Evolutionary conservation across 345 rosid genomes (phyloP).

Genomic region (Angophora floribunda): DNA sequence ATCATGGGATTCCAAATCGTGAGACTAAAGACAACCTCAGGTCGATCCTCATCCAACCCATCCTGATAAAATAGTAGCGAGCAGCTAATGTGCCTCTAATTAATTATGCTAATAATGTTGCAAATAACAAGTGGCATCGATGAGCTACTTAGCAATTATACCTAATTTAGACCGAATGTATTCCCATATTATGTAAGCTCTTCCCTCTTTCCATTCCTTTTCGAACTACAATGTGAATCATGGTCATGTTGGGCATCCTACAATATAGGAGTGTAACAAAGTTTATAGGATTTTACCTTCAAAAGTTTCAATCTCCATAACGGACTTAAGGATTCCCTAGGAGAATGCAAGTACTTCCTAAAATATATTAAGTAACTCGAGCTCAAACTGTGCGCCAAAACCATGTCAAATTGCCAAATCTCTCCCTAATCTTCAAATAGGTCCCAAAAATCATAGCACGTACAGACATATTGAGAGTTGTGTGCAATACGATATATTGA

Average conservation of each 20-base stretch:
- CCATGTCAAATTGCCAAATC: not conserved
- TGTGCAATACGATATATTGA: too few relatives aligned
- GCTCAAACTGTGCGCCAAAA: not conserved
- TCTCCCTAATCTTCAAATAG: too few relatives aligned
- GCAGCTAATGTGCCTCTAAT: not conserved
- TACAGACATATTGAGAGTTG: too few relatives aligned
- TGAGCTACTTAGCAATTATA: not conserved
- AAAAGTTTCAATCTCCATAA: not conserved
- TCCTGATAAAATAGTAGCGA: not conserved
- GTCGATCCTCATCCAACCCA: rapidly evolving
- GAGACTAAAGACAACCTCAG: not conserved
- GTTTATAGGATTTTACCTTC: not conserved
- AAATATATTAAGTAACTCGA: not conserved
- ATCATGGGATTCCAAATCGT: not conserved
- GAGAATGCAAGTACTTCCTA: not conserved
- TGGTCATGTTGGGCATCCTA: not conserved
- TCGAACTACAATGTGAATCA: not conserved
- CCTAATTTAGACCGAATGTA: not conserved
- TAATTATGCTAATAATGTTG: too few relatives aligned
- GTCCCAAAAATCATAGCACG: too few relatives aligned
- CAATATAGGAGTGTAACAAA: not conserved
- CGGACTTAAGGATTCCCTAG: not conserved
- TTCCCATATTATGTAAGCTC: not conserved
- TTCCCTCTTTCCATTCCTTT: not conserved
- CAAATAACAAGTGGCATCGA: not conserved